Evolutionary conservation across 345 rosid species (phyloP).

Genomic region (Orychophragmus violaceus): DNA sequence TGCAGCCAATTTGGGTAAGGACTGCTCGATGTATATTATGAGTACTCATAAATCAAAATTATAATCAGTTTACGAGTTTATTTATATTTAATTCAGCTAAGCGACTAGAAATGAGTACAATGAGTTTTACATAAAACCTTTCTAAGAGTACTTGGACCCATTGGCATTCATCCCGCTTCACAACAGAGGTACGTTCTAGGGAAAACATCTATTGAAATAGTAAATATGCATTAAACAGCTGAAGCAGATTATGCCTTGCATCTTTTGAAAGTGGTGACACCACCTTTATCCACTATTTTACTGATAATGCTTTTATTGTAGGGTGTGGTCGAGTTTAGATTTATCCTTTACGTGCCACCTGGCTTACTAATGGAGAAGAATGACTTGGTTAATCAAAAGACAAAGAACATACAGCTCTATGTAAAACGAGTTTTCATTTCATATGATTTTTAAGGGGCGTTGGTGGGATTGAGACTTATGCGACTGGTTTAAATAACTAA

Average conservation of each 20-base stretch:
- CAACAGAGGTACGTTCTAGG: slow-evolving; percentile 67
- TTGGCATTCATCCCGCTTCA: slow-evolving; percentile 90
- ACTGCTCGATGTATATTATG: neutral
- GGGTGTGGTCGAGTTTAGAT: slow-evolving; percentile 99
- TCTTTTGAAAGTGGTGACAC: neutral
- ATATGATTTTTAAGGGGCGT: too few species aligned
- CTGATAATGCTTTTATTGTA: slow-evolving; percentile 28
- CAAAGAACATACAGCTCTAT: too few species aligned
- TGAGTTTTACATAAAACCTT: slow-evolving; percentile 81
- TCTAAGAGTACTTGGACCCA: slow-evolving; percentile 88
- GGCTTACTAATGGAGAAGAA: slow-evolving; percentile 66
- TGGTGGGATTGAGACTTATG: too few species aligned
- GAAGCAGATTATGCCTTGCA: neutral
- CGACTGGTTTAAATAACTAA: too few species aligned
- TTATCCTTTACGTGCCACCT: slow-evolving; percentile 83
- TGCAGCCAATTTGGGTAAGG: slow-evolving; percentile 90
- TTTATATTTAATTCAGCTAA: slow-evolving; percentile 52
- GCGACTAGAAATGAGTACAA: slow-evolving; percentile 83
- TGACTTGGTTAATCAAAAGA: too few species aligned
- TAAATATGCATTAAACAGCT: neutral
- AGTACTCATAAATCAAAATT: neutral
- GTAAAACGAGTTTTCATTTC: too few species aligned
- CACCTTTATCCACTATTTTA: neutral
- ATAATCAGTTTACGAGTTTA: neutral
- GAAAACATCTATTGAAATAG: neutral